phyloP scores from a whole-genome alignment of 306 rosid species.

The Dicorynia guianensis region DNA sequence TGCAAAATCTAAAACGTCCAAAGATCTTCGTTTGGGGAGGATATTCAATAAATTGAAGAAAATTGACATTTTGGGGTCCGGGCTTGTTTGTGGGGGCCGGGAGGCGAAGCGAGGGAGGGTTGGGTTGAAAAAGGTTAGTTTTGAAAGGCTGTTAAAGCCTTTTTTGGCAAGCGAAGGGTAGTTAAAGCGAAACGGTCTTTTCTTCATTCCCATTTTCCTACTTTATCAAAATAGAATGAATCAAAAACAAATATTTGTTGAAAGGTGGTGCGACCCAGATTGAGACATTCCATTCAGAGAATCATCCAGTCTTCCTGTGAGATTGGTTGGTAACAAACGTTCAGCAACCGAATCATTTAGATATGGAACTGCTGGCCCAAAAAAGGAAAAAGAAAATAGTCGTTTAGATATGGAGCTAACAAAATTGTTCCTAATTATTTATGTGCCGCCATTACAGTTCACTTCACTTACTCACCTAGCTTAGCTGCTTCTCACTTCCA shows the following conservation, averaged over 20 bases:
- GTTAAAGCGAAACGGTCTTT: constrained; percentile 49
- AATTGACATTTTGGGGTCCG: no score
- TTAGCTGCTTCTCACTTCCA: constrained; percentile 9
- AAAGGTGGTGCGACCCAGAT: constrained; percentile 36
- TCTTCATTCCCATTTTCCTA: not conserved
- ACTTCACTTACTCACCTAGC: constrained; percentile 4
- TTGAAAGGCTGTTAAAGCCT: constrained; percentile 57
- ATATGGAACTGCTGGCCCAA: not conserved
- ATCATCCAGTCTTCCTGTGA: constrained; percentile 38
- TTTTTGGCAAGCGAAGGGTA: constrained; percentile 45
- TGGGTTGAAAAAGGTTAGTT: constrained; percentile 51
- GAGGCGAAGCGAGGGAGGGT: constrained; percentile 36
- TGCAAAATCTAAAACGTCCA: no score
- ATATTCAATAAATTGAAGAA: no score
- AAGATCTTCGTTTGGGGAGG: no score
- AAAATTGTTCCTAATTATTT: constrained; percentile 15
- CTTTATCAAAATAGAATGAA: not conserved
- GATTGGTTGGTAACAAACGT: constrained; percentile 48
- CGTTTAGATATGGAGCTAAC: constrained; percentile 27
- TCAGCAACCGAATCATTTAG: constrained; percentile 55
- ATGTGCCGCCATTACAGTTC: constrained; percentile 6
- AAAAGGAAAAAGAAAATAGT: not conserved
- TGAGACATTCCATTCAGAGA: constrained; percentile 9
- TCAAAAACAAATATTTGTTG: not conserved
- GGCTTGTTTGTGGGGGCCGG: no score